Conservation (phyloP, 2,329 filamentous ascomycete species). For the Calonectria henricotiae region DNA sequence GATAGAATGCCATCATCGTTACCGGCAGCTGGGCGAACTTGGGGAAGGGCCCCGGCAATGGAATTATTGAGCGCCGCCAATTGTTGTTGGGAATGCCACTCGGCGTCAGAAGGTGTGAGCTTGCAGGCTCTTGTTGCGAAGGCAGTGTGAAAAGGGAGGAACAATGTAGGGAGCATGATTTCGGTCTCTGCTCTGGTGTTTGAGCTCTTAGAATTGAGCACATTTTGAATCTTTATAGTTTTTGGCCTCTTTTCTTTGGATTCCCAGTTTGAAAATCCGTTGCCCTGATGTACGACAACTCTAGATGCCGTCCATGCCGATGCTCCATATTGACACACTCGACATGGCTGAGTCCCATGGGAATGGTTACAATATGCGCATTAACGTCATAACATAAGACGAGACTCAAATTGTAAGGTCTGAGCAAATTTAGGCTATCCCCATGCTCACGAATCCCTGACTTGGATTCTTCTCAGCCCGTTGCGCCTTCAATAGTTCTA, state of each 20-base stretch:
- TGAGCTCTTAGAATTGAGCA: not conserved
- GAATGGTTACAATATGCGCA: too few species aligned
- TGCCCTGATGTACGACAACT: not conserved
- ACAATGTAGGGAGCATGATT: constrained; percentile 18
- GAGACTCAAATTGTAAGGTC: too few species aligned
- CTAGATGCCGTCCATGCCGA: not conserved
- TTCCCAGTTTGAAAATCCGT: not conserved
- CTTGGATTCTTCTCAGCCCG: too few species aligned
- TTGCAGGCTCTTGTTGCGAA: not conserved
- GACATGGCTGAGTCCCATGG: not conserved
- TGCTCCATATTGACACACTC: not conserved
- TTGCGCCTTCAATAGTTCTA: too few species aligned
- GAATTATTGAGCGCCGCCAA: constrained; percentile 9
- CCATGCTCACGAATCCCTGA: too few species aligned
- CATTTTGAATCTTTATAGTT: not conserved
- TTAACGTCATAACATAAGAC: too few species aligned
- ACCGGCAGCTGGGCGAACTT: not conserved
- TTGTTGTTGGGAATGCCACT: constrained; percentile 5
- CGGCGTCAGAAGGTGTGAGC: not conserved
- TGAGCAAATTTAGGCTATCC: too few species aligned
- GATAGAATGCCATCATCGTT: not conserved
- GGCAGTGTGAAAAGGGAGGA: not conserved
- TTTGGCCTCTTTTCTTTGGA: not conserved
- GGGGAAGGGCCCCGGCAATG: not conserved
- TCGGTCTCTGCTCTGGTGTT: not conserved